These are phyloP conservation scores for Chlamydomonas incerta DNA, from an alignment of 139 green algal species.

Conservation along the genomic window DNA sequence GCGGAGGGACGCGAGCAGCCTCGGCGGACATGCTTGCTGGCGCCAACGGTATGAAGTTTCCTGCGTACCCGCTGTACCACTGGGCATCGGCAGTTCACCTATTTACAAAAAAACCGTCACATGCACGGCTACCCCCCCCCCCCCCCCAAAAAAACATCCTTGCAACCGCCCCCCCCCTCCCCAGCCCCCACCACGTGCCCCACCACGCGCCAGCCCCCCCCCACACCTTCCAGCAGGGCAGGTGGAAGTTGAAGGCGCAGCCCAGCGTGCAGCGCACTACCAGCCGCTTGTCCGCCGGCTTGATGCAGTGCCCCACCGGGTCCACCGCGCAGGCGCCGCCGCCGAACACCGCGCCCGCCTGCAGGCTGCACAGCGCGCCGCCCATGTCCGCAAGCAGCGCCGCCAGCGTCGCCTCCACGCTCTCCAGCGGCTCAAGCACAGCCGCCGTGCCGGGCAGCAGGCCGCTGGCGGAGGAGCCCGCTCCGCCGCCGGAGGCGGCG, in stretches of 20 bases:
- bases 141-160: too few relatives aligned
- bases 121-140: too few relatives aligned
- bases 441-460: conserved; percentile 39
- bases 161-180: too few relatives aligned
- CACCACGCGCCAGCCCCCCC: too few relatives aligned
- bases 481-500: not conserved
- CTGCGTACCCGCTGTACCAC: too few relatives aligned
- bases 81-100: too few relatives aligned
- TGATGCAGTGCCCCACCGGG: conserved; percentile 35
- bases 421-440: conserved; percentile 42
- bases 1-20: too few relatives aligned
- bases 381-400: conserved; percentile 43
- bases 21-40: too few relatives aligned
- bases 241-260: conserved; percentile 31
- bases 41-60: too few relatives aligned
- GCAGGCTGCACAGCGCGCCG: conserved; percentile 34
- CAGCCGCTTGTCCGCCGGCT: conserved; percentile 36
- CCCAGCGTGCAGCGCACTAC: conserved; percentile 39
- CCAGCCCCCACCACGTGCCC: too few relatives aligned
- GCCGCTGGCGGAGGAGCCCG: too few relatives aligned
- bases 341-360: conserved; percentile 3
- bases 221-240: conserved; percentile 35
- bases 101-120: too few relatives aligned
- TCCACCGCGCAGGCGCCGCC: conserved; percentile 13
- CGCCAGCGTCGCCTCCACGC: conserved; percentile 34